These are phyloP conservation scores for Coffea canephora DNA, from an alignment of 257 asterid genomes.

Conservation along the genomic window DNA sequence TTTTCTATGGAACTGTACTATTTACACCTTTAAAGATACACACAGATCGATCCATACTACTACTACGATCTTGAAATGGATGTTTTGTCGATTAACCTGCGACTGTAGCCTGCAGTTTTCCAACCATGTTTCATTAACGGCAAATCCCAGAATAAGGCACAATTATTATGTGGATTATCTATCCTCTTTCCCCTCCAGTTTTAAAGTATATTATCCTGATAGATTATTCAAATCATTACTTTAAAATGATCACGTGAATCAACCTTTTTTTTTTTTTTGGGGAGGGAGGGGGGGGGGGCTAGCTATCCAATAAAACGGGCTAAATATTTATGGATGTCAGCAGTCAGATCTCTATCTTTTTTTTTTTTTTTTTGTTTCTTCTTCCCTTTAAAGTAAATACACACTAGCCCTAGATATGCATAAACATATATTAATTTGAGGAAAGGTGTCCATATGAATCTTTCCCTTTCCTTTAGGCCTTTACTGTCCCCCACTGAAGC, in stretches of 20 bases:
- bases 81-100: neutral
- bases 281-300: neutral
- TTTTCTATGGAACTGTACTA: neutral
- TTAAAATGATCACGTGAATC: constrained; percentile 15
- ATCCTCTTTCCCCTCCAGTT: neutral
- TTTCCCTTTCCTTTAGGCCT: constrained; percentile 8
- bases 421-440: neutral
- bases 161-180: constrained; percentile 1
- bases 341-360: neutral
- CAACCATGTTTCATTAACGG: neutral
- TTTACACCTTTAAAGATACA: neutral
- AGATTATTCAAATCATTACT: neutral
- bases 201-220: neutral
- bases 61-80: neutral
- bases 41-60: neutral
- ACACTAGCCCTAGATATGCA: neutral
- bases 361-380: neutral
- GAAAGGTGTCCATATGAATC: constrained; percentile 12
- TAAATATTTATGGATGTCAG: constrained; percentile 9
- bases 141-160: constrained; percentile 15
- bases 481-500: constrained; percentile 16
- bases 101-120: neutral
- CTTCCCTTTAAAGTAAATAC: neutral
- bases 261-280: constrained; percentile 1
- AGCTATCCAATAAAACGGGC: neutral